phyloP scores from a whole-genome alignment of 805 yeast species.

The Torulaspora franciscae region DNA sequence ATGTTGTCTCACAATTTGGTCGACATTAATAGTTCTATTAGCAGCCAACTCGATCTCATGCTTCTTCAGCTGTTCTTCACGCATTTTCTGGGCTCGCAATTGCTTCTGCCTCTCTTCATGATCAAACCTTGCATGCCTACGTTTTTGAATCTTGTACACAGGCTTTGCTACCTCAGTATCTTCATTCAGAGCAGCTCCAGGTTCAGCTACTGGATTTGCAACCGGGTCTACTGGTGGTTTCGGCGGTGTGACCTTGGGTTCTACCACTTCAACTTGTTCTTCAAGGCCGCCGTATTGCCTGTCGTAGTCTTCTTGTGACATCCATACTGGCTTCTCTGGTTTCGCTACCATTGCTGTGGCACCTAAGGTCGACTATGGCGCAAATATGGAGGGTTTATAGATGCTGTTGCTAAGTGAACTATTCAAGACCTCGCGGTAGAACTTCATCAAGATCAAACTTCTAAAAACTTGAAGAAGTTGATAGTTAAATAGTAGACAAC shows the following conservation, averaged over 20 bases:
- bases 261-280: conserved; percentile 10
- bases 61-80: conserved; percentile 35
- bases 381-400: background rate
- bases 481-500: background rate
- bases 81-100: conserved; percentile 29
- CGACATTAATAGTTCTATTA: conserved; percentile 41
- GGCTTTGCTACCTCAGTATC: conserved; percentile 12
- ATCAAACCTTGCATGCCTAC: conserved; percentile 32
- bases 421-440: too few relatives aligned
- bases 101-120: conserved; percentile 33
- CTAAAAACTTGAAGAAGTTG: background rate
- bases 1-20: conserved; percentile 70
- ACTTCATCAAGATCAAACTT: background rate
- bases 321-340: conserved; percentile 37
- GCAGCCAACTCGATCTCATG: conserved; percentile 37
- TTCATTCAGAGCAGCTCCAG: conserved; percentile 1
- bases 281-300: conserved; percentile 25
- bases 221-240: conserved; percentile 12
- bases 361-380: background rate
- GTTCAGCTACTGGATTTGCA: conserved; percentile 19
- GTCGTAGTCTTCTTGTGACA: conserved; percentile 38
- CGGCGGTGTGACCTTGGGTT: conserved; percentile 8
- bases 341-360: conserved; percentile 13
- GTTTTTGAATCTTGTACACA: conserved; percentile 21
- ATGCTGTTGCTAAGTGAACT: background rate